These are phyloP conservation scores for Ilyonectria destructans DNA, from an alignment of 2,329 filamentous ascomycete species.

Conservation along the genomic window DNA sequence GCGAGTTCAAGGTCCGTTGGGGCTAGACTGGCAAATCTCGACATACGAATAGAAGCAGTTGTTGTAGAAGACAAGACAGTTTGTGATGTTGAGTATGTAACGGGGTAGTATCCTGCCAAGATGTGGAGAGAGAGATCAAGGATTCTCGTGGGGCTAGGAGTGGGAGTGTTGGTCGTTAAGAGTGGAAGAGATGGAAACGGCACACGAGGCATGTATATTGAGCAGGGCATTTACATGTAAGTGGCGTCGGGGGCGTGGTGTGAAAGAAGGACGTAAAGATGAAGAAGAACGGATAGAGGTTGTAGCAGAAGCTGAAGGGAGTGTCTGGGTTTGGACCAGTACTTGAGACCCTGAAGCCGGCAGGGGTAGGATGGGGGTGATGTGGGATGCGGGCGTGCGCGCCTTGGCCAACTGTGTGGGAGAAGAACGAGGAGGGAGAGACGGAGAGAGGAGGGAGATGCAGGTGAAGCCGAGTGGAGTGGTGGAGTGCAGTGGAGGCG, in stretches of 20 bases:
- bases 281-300: conserved; percentile 41
- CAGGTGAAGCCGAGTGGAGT: conserved; percentile 16
- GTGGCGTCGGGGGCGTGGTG: conserved; percentile 42
- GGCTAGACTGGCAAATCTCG: conserved; percentile 29
- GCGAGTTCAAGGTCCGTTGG: conserved; percentile 25
- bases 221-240: conserved; percentile 42
- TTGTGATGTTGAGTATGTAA: conserved; percentile 28
- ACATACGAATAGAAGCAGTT: conserved; percentile 31
- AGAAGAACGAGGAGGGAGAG: conserved; percentile 23
- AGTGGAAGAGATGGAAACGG: conserved; percentile 26
- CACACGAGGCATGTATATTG: conserved; percentile 34
- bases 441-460: conserved; percentile 4
- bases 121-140: conserved; percentile 31
- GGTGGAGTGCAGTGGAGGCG: conserved; percentile 25
- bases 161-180: conserved; percentile 35
- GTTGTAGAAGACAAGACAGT: conserved; percentile 17
- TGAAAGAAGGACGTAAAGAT: conserved; percentile 33
- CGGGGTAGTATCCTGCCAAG: conserved; percentile 4
- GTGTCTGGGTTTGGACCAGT: conserved; percentile 42
- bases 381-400: conserved; percentile 36
- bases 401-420: conserved; percentile 24
- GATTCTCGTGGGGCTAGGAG: conserved; percentile 24
- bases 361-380: conserved; percentile 42
- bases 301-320: conserved; percentile 37
- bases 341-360: conserved; percentile 46